Conservation (phyloP, 2,329 filamentous ascomycete species). For the Talaromyces sp. region DNA sequence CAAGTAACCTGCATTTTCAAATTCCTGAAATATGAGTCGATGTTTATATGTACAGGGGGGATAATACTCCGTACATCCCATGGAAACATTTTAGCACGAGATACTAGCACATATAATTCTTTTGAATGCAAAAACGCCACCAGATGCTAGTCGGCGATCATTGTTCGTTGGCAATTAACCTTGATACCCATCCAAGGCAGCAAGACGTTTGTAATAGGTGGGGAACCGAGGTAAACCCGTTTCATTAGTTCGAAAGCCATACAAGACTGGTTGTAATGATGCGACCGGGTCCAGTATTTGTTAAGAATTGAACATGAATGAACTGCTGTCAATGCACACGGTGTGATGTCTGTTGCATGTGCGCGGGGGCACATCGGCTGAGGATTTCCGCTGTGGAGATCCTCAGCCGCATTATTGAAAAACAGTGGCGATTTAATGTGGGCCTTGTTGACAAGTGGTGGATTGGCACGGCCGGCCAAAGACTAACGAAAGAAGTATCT, state of each 20-base stretch:
- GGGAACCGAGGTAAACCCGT: too few species aligned
- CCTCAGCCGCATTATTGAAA: conserved; percentile 10
- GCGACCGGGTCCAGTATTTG: too few species aligned
- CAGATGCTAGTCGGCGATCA: conserved; percentile 1
- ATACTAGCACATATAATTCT: background rate
- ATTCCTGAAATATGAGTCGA: too few species aligned
- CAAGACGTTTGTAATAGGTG: background rate
- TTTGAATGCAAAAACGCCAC: conserved; percentile 7
- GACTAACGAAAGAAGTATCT: background rate
- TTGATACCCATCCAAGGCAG: too few species aligned
- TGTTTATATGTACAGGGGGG: too few species aligned
- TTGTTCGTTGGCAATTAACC: background rate
- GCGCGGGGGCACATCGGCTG: background rate
- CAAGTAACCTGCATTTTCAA: too few species aligned
- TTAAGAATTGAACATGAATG: background rate
- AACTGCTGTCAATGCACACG: background rate
- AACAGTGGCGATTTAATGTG: conserved; percentile 9
- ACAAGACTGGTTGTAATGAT: too few species aligned
- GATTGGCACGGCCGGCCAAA: background rate
- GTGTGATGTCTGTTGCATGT: background rate
- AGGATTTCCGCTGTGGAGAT: conserved; percentile 9
- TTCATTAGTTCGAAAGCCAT: too few species aligned
- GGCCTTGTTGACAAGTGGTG: conserved; percentile 5
- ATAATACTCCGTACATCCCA: too few species aligned
- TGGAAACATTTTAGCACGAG: background rate